Percentiles rank a stretch among this genome's conserved stretches.
These are phyloP conservation scores for Spathaspora sp. DNA, from an alignment of 805 yeast genomes.

Conservation along the genomic window DNA sequence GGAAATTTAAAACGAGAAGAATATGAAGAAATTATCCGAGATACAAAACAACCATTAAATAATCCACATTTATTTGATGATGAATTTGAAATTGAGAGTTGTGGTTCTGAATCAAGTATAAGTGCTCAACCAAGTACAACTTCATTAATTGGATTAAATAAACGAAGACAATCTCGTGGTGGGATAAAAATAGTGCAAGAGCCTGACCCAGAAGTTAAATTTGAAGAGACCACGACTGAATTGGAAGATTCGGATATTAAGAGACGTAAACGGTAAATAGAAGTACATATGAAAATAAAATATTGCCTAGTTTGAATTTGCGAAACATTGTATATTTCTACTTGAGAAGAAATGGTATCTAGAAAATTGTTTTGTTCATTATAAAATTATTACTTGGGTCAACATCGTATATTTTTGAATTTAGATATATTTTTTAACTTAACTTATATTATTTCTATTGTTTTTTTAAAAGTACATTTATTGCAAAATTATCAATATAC, in stretches of 20 bases:
- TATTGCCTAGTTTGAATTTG: no score
- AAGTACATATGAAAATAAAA: no score
- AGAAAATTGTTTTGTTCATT: no score
- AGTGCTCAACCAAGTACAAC: constrained; percentile 6
- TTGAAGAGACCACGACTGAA: no score
- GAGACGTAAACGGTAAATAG: background rate
- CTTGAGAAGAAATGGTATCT: no score
- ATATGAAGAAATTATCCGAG: constrained; percentile 27
- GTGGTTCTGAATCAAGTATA: background rate
- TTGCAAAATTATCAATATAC: no score
- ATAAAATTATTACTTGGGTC: no score
- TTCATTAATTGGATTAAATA: constrained; percentile 6
- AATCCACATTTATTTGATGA: constrained; percentile 38
- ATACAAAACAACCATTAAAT: constrained; percentile 26
- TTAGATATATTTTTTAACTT: no score
- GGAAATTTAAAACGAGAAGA: constrained; percentile 32
- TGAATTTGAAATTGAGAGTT: constrained; percentile 25
- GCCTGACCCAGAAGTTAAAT: background rate
- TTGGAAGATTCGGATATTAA: background rate
- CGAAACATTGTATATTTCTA: no score
- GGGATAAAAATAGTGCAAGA: constrained; percentile 16
- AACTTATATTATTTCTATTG: no score
- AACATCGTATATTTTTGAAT: no score
- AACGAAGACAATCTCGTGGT: constrained; percentile 26
- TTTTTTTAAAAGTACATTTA: no score